Conservation (phyloP, 2,329 filamentous ascomycete genomes). For the Penicillium sp. region DNA sequence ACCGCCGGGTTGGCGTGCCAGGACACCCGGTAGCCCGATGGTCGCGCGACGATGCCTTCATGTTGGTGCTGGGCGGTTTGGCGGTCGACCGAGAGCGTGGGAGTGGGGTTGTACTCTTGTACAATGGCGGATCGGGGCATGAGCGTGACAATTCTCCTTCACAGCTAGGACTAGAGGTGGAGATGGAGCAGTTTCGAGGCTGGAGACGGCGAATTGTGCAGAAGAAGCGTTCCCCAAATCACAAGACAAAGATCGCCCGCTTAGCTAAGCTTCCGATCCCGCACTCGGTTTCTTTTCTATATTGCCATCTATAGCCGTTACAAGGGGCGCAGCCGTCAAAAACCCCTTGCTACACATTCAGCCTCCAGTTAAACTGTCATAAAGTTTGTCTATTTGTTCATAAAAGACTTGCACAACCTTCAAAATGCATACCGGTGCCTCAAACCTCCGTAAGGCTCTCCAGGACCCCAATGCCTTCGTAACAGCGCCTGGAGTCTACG, state of each 20-base stretch:
- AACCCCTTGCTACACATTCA: neutral
- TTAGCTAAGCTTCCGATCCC: slow-evolving; percentile 20
- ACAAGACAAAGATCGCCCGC: slow-evolving; percentile 10
- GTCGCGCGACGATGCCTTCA: slow-evolving; percentile 71
- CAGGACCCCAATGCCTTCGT: slow-evolving; percentile 45
- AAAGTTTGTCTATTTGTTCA: neutral
- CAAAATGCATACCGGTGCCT: slow-evolving; percentile 30
- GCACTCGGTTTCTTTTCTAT: slow-evolving; percentile 6
- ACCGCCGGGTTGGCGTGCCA: slow-evolving; percentile 95
- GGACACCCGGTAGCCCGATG: slow-evolving; percentile 87
- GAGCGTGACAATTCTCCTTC: slow-evolving; percentile 15
- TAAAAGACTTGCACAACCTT: neutral
- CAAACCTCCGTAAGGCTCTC: slow-evolving; percentile 39
- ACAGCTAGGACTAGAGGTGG: slow-evolving; percentile 5
- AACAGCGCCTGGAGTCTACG: slow-evolving; percentile 56
- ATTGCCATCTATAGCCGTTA: neutral
- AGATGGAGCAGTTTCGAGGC: slow-evolving; percentile 8
- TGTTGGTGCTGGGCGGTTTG: slow-evolving; percentile 60
- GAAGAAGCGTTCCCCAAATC: slow-evolving; percentile 16
- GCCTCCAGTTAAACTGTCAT: neutral
- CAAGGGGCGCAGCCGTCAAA: neutral
- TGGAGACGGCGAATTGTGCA: slow-evolving; percentile 20
- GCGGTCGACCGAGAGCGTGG: slow-evolving; percentile 54
- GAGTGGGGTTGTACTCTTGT: slow-evolving; percentile 53
- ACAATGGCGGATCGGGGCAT: slow-evolving; percentile 53